Evolutionary conservation across 345 rosid genomes (phyloP), one percentile per base, ranked within the genome.

Genomic region (Kernera saxatilis): DNA sequence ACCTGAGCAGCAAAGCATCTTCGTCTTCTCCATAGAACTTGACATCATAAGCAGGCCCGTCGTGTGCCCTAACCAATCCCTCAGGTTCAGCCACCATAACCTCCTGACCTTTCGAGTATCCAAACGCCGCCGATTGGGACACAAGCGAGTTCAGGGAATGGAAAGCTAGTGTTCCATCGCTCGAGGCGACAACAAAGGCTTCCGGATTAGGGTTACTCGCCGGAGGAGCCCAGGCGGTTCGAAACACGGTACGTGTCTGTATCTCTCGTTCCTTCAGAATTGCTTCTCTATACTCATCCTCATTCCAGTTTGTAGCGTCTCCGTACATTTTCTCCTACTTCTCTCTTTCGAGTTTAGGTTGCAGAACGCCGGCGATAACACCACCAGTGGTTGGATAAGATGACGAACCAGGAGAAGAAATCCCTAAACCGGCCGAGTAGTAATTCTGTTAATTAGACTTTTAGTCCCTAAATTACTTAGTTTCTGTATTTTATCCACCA

Each of bases 11-110:
- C 80, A 94, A 80, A 55, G 84, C 78, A 78, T 88, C 87, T 51
- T 86, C 92, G 21, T 78, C 81, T 41, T 85, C 70, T 0, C 95
- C 95, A 23, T 86, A 91, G 70, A 94, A 94, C 80, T 91, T 88
- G 43, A 94, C 82, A 83, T 94, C 99, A 72, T 94, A 94, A 1
- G 87, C 91, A 19, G 99, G 95, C 23, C 97, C 99, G 17, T 89
- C 89, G 59, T 91, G 99, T 51, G 83, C 97, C 43, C 52, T 85
- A 78, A 94, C 50, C 13, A 86, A 77, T 15, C 85, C 82, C 65
- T 78, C 69, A 15, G 99, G 95, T 61, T 78, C 88, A 65, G 86
- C 85, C 67, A 78, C 78, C 77, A 79, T 41, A 64, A 79, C 35
- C 8, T 48, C 54, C 1, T 41, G 56, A 46, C 23, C 72, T 54